Evolutionary conservation across 2,329 filamentous ascomycete genomes (phyloP).

Genomic region (Cladophialophora bantiana): DNA sequence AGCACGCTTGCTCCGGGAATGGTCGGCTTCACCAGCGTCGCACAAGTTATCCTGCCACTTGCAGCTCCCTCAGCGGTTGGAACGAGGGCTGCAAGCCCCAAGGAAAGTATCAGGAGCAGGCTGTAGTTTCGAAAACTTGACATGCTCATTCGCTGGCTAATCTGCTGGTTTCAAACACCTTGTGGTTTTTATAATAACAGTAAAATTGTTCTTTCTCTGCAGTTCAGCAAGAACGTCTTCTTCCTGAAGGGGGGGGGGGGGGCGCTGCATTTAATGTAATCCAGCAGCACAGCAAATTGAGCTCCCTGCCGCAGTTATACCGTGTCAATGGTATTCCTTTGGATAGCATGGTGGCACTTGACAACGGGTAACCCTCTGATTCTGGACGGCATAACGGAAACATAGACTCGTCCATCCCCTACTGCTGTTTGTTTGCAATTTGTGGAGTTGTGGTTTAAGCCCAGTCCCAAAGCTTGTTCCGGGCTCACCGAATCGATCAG

Average conservation of each 20-base stretch:
- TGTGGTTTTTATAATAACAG: neutral
- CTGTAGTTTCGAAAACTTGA: neutral
- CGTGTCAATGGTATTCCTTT: neutral
- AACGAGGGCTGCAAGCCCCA: neutral
- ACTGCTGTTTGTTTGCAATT: neutral
- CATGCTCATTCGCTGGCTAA: neutral
- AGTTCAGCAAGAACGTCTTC: neutral
- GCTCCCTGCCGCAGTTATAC: neutral
- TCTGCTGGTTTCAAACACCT: neutral
- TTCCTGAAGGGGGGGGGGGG: neutral
- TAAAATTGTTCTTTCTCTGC: neutral
- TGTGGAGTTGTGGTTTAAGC: neutral
- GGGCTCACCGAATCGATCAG: neutral
- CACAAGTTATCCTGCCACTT: neutral
- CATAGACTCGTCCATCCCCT: neutral
- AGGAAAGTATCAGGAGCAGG: neutral
- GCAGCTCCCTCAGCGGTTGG: neutral
- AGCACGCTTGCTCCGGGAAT: conserved; percentile 12
- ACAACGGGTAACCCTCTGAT: neutral
- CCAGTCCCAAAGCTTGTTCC: neutral
- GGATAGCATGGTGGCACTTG: neutral
- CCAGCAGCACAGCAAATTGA: neutral
- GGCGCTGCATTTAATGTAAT: no score
- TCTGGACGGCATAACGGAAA: neutral
- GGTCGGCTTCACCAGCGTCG: conserved; percentile 2